phyloP scores from a whole-genome alignment of 108 stramenopile species.

The Skeletonema menzelii region DNA sequence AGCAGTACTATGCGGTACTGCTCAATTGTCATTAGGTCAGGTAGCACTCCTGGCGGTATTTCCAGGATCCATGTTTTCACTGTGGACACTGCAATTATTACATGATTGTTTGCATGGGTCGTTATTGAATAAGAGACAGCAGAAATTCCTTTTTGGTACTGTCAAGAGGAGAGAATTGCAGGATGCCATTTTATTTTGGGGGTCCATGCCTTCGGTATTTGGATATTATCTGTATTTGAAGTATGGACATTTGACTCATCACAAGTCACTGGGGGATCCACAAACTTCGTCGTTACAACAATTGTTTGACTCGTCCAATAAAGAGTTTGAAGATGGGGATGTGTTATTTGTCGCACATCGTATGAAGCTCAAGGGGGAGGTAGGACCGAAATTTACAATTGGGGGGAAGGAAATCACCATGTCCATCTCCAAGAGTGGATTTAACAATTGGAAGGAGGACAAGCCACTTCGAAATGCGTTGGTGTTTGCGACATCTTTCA shows the following conservation, averaged over 20 bases:
- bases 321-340: slow-evolving; percentile 83
- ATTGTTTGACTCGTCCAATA: slow-evolving; percentile 63
- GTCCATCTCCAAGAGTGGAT: slow-evolving; percentile 70
- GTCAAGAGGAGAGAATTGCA: slow-evolving; percentile 50
- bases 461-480: slow-evolving; percentile 50
- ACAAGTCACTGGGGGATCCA: slow-evolving; percentile 61
- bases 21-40: slow-evolving; percentile 6
- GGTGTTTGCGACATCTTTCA: slow-evolving; percentile 58
- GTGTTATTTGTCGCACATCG: slow-evolving; percentile 80
- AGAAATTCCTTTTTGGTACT: neutral
- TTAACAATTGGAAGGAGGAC: slow-evolving; percentile 52
- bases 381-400: slow-evolving; percentile 55
- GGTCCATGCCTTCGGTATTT: slow-evolving; percentile 71
- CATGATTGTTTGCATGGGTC: slow-evolving; percentile 72
- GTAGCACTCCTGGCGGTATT: slow-evolving; percentile 53
- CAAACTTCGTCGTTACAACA: slow-evolving; percentile 45
- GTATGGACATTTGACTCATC: slow-evolving; percentile 79
- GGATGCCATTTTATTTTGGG: slow-evolving; percentile 61
- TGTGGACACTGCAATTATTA: slow-evolving; percentile 79
- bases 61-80: slow-evolving; percentile 66
- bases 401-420: slow-evolving; percentile 40
- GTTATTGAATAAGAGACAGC: slow-evolving; percentile 44
- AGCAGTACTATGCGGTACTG: slow-evolving; percentile 36
- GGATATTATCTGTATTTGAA: slow-evolving; percentile 79
- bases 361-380: slow-evolving; percentile 72